Base-by-base conservation (phyloP, 1,284 basidiomycete genomes). In the Cystobasidiaceae sp. region DNA sequence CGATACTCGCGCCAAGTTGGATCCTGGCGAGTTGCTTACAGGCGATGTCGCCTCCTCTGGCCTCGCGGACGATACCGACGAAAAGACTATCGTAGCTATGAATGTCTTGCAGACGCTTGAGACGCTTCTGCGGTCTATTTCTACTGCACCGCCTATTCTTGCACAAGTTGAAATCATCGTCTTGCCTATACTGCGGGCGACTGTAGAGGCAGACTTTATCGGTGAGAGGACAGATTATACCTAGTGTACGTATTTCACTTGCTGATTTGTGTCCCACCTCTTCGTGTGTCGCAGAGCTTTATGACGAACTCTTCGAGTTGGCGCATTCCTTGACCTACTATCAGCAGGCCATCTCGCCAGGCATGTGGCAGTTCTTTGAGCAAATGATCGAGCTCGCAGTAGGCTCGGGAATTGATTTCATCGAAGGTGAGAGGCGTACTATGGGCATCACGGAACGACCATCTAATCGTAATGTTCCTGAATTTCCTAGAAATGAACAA, bases 311-410 rank as follows among this genome's bases (percentile, higher is more conserved):
- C 80, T 90, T 89, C 73, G 90, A 93, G 70, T 79, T 94, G 39
- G 84, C 90, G 52, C 92, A 94, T 74, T 86, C 81, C 67, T 78
- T 93, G 58, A 91, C 90, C 1, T 94, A 90, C 82, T 89, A 86
- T 76, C 82, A 88, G 67, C 84, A 85, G 71, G 77, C 81, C 61
- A 87, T 94, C 71, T 84, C 87, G 34, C 85, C 87, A 0, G 83
- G 81, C 69, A 87, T 93, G 86, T 94, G 91, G 92, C 84, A 85
- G 11, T 81, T 93, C 41, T 90, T 91, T 69, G 88, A 90, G 75
- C 77, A 86, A 55, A 90, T 88, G 0, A 91, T 90, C 78, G 82
- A 83, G 67, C 79, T 88, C n/a, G 90, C 93, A 83, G 92, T 90
- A 77, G 80, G 82, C 4, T 86, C 88, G 37, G 90, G 88, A 13